A percentile compares a stretch with the other conserved stretches of the same genome.
Conservation (phyloP, 768 basidiomycete genomes). For the Termitomyces sp. region DNA sequence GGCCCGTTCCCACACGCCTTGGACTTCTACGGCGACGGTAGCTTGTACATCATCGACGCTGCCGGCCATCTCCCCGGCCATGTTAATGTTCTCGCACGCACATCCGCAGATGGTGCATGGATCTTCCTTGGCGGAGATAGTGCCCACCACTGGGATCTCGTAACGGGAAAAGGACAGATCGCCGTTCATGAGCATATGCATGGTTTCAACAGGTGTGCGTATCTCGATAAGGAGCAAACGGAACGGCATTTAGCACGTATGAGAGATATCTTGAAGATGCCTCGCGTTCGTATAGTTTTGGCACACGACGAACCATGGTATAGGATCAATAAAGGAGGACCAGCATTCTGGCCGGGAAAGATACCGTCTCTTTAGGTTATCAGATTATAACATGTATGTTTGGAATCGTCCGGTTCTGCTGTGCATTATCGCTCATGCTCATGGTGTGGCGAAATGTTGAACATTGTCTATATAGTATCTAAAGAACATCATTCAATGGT, state of each 20-base stretch:
- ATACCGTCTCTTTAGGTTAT: slow-evolving; percentile 14
- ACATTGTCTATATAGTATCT: neutral
- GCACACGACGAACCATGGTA: slow-evolving; percentile 46
- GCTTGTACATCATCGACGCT: slow-evolving; percentile 51
- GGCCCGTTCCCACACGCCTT: slow-evolving; percentile 31
- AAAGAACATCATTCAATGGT: neutral
- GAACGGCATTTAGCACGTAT: slow-evolving; percentile 30
- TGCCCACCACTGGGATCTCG: slow-evolving; percentile 47
- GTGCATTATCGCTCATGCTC: neutral
- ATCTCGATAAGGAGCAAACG: slow-evolving; percentile 35
- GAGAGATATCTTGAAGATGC: slow-evolving; percentile 27
- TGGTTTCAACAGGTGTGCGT: slow-evolving; percentile 31
- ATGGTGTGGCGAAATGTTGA: neutral
- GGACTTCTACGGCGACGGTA: slow-evolving; percentile 54
- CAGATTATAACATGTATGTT: neutral
- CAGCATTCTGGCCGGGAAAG: slow-evolving; percentile 37
- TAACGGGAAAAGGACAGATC: slow-evolving; percentile 39
- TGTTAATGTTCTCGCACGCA: slow-evolving; percentile 47
- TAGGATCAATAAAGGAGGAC: neutral
- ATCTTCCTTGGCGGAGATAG: slow-evolving; percentile 50
- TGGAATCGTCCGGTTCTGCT: neutral
- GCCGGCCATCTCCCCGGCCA: slow-evolving; percentile 55
- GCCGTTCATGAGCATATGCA: slow-evolving; percentile 19
- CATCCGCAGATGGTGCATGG: slow-evolving; percentile 48
- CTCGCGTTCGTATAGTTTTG: slow-evolving; percentile 39